Evolutionary conservation across 352 stramenopile genomes (phyloP), one percentile per base, ranked within the genome.

Genomic region (Phytophthora ohioensis): DNA sequence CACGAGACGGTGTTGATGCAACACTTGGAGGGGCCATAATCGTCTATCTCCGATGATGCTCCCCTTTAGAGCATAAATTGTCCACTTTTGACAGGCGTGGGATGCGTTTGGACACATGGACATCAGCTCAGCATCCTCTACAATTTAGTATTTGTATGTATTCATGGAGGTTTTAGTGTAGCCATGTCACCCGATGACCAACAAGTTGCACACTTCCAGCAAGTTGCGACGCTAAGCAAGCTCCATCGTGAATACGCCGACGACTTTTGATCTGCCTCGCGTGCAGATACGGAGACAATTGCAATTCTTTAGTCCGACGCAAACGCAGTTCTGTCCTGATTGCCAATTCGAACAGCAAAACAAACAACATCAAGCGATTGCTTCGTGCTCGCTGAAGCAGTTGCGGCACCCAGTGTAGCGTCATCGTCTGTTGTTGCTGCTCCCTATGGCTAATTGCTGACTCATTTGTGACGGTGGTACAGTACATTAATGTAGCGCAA

Each of bases 91-190:
- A 72, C 57, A 61, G 47, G 21, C 47, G 64, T 71, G 64, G 64
- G 56, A 71, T 55, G n/a, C 43, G 42, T 6, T 10, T 9, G 31
- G 21, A 39, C 41, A 56, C 12, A 56, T 56, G 34, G 17, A 52
- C 57, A 71, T 71, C 64, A 71, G 64, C 38, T 67, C 64, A 67
- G 30, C 60, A 68, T 43, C 60, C 49, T 55, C 27, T 30, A 36
- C 47, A 1, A 61, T 39, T 30, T 49, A 8, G 32, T 64, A 41
- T 35, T 3, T 42, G 15, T 34, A 58, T 51, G 2, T 15, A 30
- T 57, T 51, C 2, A 27, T 45, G 45, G n/a, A 63, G 59, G 45
- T 27, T n/a, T n/a, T 45, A n/a, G 0, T 53, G 55, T 34, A 53
- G 39, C 55, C 47, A 59, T 36, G 32, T 51, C 30, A 9, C 2